Evolutionary conservation across 164 flowering plant species (phyloP), one percentile per base, ranked within the genome.

Genomic region (Macadamia tetraphylla): DNA sequence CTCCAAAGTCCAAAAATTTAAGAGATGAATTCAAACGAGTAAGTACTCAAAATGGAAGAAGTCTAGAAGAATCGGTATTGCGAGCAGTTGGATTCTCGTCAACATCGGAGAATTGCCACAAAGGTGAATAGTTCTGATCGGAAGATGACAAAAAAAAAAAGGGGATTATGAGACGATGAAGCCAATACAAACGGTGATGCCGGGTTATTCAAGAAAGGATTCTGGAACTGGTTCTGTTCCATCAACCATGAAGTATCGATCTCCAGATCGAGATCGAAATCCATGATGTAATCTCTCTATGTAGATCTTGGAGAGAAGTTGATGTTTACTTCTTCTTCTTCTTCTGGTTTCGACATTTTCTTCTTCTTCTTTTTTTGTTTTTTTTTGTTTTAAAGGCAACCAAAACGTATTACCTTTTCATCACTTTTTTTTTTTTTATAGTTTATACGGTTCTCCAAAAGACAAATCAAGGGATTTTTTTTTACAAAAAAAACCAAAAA

Each of bases 51-150:
- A n/a, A 70, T 29, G 80, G 71, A 49, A 51, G 53, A 52, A 30
- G 72, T 67, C 7, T 63, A 32, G 63, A 30, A 0, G 65, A 56
- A 35, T 29, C 44, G 6, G 49, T 64, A 29, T 49, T 64, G 9
- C 65, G 70, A 58, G 64, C 63, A 23, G 62, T 42, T 57, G 70
- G 76, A 5, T 71, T 77, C 60, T 82, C 80, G 58, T 66, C 80
- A 5, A 57, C 79, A 52, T 88, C 96, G 15, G 88, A 75, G 71
- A 88, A 87, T 6, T 77, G 79, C 98, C 94, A 90, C 1, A 85
- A 86, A 51, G 98, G 94, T 12, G 96, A 92, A 60, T 68, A 78
- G 29, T 90, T 88, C 64, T 78, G 94, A 4, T 86, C 89, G 23
- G 87, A 75, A 15, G 81, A 70, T 9, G 87, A 71, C 1, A n/a